A percentile compares a stretch with the other conserved stretches of the same genome.
These are phyloP conservation scores for Phytophthora lateralis DNA, from an alignment of 352 stramenopile species.

Conservation along the genomic window DNA sequence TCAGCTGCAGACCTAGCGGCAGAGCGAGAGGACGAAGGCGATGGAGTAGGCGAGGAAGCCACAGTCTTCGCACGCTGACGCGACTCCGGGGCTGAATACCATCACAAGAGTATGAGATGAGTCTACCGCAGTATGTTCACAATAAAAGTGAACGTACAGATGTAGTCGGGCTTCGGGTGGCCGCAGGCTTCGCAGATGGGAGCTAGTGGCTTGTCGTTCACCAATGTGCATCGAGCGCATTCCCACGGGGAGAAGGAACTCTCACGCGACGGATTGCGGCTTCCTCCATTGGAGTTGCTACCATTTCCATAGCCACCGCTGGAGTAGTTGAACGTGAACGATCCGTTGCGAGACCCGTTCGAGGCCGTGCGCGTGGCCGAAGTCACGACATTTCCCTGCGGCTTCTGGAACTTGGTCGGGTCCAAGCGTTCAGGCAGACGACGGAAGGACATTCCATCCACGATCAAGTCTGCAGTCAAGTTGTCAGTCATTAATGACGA, in stretches of 20 bases:
- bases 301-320: constrained; percentile 20
- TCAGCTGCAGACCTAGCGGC: constrained; percentile 27
- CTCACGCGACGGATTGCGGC: constrained; percentile 46
- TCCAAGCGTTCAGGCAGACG: constrained; percentile 72
- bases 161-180: constrained; percentile 61
- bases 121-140: neutral
- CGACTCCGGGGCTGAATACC: constrained; percentile 45
- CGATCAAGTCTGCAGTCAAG: constrained; percentile 63
- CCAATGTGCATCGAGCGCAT: constrained; percentile 72
- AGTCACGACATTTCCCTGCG: constrained; percentile 32
- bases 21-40: constrained; percentile 14
- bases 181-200: constrained; percentile 80
- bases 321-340: constrained; percentile 52
- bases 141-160: constrained; percentile 42
- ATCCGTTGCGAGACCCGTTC: constrained; percentile 35
- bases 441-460: constrained; percentile 81
- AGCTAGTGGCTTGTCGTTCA: constrained; percentile 79
- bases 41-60: constrained; percentile 28
- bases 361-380: constrained; percentile 30
- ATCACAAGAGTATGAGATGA: neutral
- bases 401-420: constrained; percentile 40
- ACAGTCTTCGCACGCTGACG: constrained; percentile 55
- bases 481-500: neutral
- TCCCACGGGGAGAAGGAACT: constrained; percentile 75
- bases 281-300: constrained; percentile 28